Percentiles rank a stretch among this genome's conserved stretches.
phyloP scores from a whole-genome alignment of 2,329 filamentous ascomycete species.

The Aspergillus versicolor region DNA sequence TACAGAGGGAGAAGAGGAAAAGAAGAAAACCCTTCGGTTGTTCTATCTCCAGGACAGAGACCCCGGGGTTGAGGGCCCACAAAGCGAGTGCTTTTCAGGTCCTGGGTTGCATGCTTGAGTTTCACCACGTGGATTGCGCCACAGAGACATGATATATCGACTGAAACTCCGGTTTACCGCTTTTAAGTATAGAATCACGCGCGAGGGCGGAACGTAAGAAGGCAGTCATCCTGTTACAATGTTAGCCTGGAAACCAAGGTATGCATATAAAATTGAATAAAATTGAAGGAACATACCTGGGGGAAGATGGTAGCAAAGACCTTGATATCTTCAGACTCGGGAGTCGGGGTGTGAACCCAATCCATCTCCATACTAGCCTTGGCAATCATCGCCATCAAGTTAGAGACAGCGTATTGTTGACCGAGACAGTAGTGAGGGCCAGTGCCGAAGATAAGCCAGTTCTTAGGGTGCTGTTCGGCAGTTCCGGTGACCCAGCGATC shows the following conservation, averaged over 20 bases:
- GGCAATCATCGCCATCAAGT: constrained; percentile 84
- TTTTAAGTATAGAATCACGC: constrained; percentile 26
- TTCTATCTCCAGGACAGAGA: constrained; percentile 28
- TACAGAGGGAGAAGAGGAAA: constrained; percentile 17
- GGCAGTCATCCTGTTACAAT: constrained; percentile 71
- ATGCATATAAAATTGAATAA: not conserved
- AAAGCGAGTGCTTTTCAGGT: constrained; percentile 6
- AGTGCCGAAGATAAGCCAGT: constrained; percentile 93
- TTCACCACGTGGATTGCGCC: not conserved
- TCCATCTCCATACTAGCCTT: constrained; percentile 84
- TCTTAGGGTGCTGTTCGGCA: constrained; percentile 89
- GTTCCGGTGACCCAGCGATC: constrained; percentile 89
- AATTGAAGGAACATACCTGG: constrained; percentile 56
- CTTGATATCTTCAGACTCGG: constrained; percentile 87
- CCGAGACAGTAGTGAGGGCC: constrained; percentile 96
- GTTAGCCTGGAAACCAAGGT: constrained; percentile 18
- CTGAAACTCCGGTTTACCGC: constrained; percentile 1
- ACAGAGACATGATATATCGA: not conserved
- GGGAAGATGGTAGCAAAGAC: constrained; percentile 99
- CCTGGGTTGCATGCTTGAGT: not conserved
- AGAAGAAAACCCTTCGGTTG: constrained; percentile 12
- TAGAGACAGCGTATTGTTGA: constrained; percentile 85
- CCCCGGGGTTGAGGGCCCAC: constrained; percentile 10
- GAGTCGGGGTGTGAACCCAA: constrained; percentile 86
- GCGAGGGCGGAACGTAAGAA: constrained; percentile 65